Evolutionary conservation across 768 basidiomycete genomes (phyloP), one percentile per base, ranked within the genome.

Genomic region (Auriscalpium microsporum): DNA sequence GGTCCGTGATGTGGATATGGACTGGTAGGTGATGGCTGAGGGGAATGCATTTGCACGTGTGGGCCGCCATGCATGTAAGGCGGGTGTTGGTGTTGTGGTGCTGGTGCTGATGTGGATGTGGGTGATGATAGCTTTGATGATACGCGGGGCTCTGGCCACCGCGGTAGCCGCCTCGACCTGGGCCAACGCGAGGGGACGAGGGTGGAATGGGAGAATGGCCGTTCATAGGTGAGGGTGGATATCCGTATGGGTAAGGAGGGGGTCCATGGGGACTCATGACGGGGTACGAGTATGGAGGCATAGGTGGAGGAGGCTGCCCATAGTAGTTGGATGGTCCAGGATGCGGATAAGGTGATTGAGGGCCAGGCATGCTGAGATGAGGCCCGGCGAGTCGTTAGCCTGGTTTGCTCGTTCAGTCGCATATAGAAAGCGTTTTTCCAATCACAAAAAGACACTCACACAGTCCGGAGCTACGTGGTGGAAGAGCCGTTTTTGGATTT

Each of bases 181-280:
- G 61, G n/a, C 60, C 63, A 16, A 71, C 60, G 49, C 72, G 72
- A 53, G 72, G 70, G 16, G 74, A 68, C 52, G 73, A 68, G 54
- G 66, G 71, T 19, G 61, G 66, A 56, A 65, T 68, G 55, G 67
- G 75, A 56, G 64, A 68, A 61, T 67, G 71, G 3, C 61, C 70
- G 56, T 72, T 73, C 67, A 75, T 70, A 52, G 73, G 76, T 6
- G 72, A 70, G 45, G 75, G 55, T 0, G 64, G 63, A 48, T 70
- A 68, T 42, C 61, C 66, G 51, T 72, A 70, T 36, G 56, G 55
- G 55, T 69, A 68, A 9, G 67, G 67, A 7, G 62, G 55, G 10
- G 62, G 58, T 10, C 54, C 61, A 45, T 63, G 65, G n/a, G 28
- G 28, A 37, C 35, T 50, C n/a, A 59, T 51, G 23, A 56, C 58